These are phyloP conservation scores for Suhomyces panamericanus DNA, from an alignment of 1,139 yeast species.

Conservation along the genomic window DNA sequence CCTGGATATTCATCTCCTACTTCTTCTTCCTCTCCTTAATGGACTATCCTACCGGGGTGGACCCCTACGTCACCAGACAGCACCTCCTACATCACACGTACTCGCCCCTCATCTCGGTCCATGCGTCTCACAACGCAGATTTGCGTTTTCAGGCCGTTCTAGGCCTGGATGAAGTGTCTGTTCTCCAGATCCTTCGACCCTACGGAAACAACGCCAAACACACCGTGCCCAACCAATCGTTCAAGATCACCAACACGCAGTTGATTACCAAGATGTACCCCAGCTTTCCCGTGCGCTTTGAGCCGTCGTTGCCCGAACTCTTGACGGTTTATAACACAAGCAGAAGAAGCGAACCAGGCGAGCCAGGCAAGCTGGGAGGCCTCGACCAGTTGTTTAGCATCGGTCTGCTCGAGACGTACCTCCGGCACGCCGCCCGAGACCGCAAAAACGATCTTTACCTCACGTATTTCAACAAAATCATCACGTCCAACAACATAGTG, in stretches of 20 bases:
- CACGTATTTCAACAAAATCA: conserved; percentile 58
- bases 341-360: conserved; percentile 5
- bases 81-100: conserved; percentile 50
- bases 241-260: conserved; percentile 42
- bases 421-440: conserved; percentile 21
- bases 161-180: conserved; percentile 32
- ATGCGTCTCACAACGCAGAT: conserved; percentile 54
- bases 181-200: conserved; percentile 39
- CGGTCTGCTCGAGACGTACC: conserved; percentile 38
- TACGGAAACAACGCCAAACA: conserved; percentile 51
- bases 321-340: conserved; percentile 34
- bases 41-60: conserved; percentile 42
- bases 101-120: conserved; percentile 59
- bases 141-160: conserved; percentile 39
- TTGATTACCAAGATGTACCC: conserved; percentile 45
- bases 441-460: conserved; percentile 45
- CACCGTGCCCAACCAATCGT: conserved; percentile 37
- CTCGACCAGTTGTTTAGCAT: conserved; percentile 41
- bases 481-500: conserved; percentile 62
- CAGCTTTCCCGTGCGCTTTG: conserved; percentile 48
- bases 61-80: conserved; percentile 46
- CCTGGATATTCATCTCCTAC: neutral
- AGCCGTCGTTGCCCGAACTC: conserved; percentile 42
- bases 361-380: conserved; percentile 11
- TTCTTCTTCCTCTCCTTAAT: conserved; percentile 11